Evolutionary conservation across 306 rosid genomes (phyloP).

Genomic region (Ochetophila trinervis): DNA sequence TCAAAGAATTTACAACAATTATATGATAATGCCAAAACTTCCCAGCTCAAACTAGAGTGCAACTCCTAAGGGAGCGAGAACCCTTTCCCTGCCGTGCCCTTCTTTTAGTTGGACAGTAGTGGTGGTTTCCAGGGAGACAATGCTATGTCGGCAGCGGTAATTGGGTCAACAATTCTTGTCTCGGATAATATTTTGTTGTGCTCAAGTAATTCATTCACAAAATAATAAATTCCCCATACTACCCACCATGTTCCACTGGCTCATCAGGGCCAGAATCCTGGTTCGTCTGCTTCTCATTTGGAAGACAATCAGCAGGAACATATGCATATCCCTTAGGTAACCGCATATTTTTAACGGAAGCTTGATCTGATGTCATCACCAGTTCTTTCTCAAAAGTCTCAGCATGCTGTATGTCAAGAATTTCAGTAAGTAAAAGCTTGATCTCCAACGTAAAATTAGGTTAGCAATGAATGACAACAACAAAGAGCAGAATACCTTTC

Average conservation of each 20-base stretch:
- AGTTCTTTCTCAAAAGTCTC: constrained; percentile 88
- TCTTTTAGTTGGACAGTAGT: not conserved
- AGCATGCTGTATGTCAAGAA: constrained; percentile 48
- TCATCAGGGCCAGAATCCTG: constrained; percentile 56
- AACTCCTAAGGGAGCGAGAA: constrained; percentile 32
- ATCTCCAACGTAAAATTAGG: not conserved
- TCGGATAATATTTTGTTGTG: constrained; percentile 27
- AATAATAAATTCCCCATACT: constrained; percentile 24
- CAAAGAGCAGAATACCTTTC: constrained; percentile 50
- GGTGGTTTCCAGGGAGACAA: not conserved
- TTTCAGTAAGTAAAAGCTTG: constrained; percentile 23
- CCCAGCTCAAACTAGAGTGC: constrained; percentile 26
- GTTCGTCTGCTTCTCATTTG: constrained; percentile 65
- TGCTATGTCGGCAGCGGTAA: not conserved
- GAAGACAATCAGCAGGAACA: constrained; percentile 91
- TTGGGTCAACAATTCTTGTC: constrained; percentile 23
- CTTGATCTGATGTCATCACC: constrained; percentile 98
- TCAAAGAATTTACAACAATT: constrained; percentile 65
- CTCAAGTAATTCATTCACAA: constrained; percentile 15
- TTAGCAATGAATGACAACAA: not conserved
- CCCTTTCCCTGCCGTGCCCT: constrained; percentile 31
- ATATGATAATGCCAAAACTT: constrained; percentile 41
- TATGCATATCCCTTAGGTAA: constrained; percentile 94
- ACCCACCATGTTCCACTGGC: constrained; percentile 55
- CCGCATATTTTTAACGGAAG: constrained; percentile 79